Conservation (phyloP, 257 asterid species). For the Solanum pinnatisectum region DNA sequence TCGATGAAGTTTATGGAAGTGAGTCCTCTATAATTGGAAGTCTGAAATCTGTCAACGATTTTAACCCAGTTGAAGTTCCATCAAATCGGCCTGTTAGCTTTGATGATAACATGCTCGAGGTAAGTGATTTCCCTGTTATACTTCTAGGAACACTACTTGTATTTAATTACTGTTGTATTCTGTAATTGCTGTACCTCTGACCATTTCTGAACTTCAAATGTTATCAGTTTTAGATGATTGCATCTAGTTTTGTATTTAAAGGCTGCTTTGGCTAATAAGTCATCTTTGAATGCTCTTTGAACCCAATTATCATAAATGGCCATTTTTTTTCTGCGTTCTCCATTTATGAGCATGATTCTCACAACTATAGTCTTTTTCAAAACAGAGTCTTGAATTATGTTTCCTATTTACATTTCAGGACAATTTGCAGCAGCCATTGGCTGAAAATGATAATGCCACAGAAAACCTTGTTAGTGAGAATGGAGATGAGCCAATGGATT, state of each 20-base stretch:
- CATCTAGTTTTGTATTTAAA: not conserved
- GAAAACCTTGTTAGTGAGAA: constrained; percentile 9
- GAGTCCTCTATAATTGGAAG: constrained; percentile 86
- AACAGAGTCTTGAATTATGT: not conserved
- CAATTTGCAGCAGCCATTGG: constrained; percentile 17
- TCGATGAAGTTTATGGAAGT: constrained; percentile 78
- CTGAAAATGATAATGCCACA: not conserved
- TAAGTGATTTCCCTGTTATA: constrained; percentile 14
- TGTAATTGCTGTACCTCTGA: not conserved
- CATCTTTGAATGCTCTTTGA: not conserved
- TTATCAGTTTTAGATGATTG: not conserved
- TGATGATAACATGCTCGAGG: constrained; percentile 65
- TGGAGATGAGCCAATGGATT: constrained; percentile 54
- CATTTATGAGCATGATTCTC: not conserved
- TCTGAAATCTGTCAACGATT: constrained; percentile 69
- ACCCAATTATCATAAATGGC: not conserved
- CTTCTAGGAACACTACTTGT: not conserved
- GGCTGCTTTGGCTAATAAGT: not conserved
- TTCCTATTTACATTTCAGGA: constrained; percentile 22
- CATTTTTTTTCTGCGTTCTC: not conserved
- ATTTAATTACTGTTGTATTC: not conserved
- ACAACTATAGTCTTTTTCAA: not conserved
- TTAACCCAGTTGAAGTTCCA: constrained; percentile 72
- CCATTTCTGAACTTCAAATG: not conserved
- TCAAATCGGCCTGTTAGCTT: constrained; percentile 55